These are phyloP conservation scores for Aspergillus novofumigatus DNA, from an alignment of 2,329 filamentous ascomycete species.

Conservation along the genomic window DNA sequence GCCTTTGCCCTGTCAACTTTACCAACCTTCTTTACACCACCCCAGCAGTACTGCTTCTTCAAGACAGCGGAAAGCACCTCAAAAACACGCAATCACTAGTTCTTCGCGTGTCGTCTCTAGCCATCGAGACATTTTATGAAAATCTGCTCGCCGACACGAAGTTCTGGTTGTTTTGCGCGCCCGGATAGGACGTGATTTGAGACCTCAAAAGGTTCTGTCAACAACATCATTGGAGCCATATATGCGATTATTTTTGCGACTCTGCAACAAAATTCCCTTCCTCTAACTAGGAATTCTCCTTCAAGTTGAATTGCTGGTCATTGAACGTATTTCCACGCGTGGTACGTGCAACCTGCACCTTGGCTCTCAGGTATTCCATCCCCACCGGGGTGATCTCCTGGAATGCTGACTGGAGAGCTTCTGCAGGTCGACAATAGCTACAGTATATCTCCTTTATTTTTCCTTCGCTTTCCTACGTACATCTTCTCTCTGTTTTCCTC, in stretches of 20 bases:
- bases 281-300: constrained; percentile 12
- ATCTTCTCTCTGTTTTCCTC: constrained; percentile 22
- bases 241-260: constrained; percentile 16
- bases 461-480: constrained; percentile 16
- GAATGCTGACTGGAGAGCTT: constrained; percentile 34
- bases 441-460: constrained; percentile 21
- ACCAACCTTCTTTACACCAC: constrained; percentile 25
- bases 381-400: constrained; percentile 27
- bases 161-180: constrained; percentile 7
- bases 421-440: constrained; percentile 26
- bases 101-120: constrained; percentile 16
- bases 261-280: constrained; percentile 14
- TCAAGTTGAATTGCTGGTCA: constrained; percentile 18
- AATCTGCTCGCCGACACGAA: background rate
- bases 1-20: constrained; percentile 35
- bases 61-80: constrained; percentile 6
- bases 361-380: constrained; percentile 30
- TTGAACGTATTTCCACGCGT: constrained; percentile 32
- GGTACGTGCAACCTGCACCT: constrained; percentile 30
- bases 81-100: constrained; percentile 12
- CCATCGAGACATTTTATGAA: background rate
- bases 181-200: constrained; percentile 17
- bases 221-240: constrained; percentile 29
- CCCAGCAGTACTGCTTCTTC: constrained; percentile 15
- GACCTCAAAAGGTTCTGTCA: constrained; percentile 23